Conservation (phyloP, 495 filamentous ascomycete genomes). For the Pyronema domesticum region DNA sequence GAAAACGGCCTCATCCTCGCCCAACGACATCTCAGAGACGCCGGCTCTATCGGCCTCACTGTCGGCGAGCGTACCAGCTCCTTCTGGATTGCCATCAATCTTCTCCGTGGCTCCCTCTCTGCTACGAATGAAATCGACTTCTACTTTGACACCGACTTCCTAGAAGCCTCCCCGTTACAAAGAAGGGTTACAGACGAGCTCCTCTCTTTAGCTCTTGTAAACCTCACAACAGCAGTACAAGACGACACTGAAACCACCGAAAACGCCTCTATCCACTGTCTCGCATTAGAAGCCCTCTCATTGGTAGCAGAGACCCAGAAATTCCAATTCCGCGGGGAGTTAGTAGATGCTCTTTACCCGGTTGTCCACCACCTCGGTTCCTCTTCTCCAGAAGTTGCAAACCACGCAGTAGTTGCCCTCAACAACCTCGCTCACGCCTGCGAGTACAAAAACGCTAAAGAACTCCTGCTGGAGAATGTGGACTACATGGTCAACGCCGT, state of each 20-base stretch:
- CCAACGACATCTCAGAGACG: slow-evolving; percentile 20
- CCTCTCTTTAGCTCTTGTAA: slow-evolving; percentile 54
- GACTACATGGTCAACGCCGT: slow-evolving; percentile 95
- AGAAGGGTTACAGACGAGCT: slow-evolving; percentile 53
- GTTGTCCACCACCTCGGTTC: slow-evolving; percentile 74
- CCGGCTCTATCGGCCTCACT: slow-evolving; percentile 5
- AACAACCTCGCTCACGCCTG: slow-evolving; percentile 61
- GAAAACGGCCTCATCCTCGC: slow-evolving; percentile 16
- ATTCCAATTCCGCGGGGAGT: slow-evolving; percentile 56
- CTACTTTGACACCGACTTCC: slow-evolving; percentile 40
- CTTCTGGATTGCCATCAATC: slow-evolving; percentile 65
- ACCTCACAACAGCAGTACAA: slow-evolving; percentile 39
- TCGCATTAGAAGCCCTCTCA: slow-evolving; percentile 57
- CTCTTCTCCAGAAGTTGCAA: slow-evolving; percentile 43
- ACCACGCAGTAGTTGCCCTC: slow-evolving; percentile 68
- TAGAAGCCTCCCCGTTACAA: slow-evolving; percentile 31
- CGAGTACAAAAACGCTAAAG: slow-evolving; percentile 53
- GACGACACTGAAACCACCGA: slow-evolving; percentile 34
- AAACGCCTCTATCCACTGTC: slow-evolving; percentile 29
- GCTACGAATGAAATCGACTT: slow-evolving; percentile 42
- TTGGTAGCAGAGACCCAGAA: slow-evolving; percentile 50
- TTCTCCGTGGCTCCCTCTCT: slow-evolving; percentile 39
- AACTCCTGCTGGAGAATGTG: slow-evolving; percentile 76
- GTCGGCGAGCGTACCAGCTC: slow-evolving; percentile 29
- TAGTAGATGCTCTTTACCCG: slow-evolving; percentile 85